Evolutionary conservation across 805 yeast species (phyloP).

Genomic region (Yarrowia alimentaria): DNA sequence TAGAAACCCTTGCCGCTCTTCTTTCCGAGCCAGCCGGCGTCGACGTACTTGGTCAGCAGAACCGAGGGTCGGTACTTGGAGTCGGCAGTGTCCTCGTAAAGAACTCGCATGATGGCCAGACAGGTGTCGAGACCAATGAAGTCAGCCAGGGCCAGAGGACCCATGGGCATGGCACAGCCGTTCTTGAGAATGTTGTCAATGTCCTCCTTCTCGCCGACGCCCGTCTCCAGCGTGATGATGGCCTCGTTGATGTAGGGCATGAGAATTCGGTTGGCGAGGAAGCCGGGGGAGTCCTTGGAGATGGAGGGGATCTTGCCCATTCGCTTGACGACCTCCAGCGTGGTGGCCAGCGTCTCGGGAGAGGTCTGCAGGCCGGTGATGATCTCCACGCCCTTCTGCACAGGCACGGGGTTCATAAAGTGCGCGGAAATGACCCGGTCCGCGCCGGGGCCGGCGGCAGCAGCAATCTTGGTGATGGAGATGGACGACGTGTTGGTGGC

Average conservation of each 20-base stretch:
- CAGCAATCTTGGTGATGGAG: constrained; percentile 46
- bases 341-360: constrained; percentile 38
- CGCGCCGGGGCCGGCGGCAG: constrained; percentile 45
- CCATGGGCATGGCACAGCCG: constrained; percentile 51
- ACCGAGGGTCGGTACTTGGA: constrained; percentile 46
- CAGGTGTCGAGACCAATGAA: constrained; percentile 48
- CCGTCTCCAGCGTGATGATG: constrained; percentile 43
- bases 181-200: constrained; percentile 47
- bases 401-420: constrained; percentile 50
- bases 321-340: constrained; percentile 38
- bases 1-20: constrained; percentile 46
- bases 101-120: constrained; percentile 44
- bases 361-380: constrained; percentile 46
- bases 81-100: constrained; percentile 44
- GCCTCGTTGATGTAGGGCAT: constrained; percentile 49
- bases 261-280: constrained; percentile 45
- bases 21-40: constrained; percentile 46
- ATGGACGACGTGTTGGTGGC: constrained; percentile 47
- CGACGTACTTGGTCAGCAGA: constrained; percentile 42
- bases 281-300: constrained; percentile 46
- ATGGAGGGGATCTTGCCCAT: constrained; percentile 44
- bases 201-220: constrained; percentile 44
- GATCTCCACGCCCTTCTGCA: constrained; percentile 46
- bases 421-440: constrained; percentile 45
- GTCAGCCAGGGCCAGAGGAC: constrained; percentile 46